Percentiles rank a stretch among this genome's conserved stretches.
Evolutionary conservation across 805 yeast genomes (phyloP).

Genomic region (Kurtzmaniella cleridarum): DNA sequence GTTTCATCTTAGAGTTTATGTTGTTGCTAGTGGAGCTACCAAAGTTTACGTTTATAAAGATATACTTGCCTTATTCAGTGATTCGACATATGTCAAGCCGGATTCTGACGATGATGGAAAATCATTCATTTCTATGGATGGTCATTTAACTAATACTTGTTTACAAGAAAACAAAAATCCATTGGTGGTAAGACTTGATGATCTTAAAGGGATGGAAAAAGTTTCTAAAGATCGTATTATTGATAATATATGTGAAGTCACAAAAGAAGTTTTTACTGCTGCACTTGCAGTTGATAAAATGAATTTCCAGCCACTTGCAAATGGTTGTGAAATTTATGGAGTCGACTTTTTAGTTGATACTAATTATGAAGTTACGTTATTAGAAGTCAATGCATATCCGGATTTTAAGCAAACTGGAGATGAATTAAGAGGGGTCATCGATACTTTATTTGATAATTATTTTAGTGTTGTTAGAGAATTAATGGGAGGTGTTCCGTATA

Average conservation of each 20-base stretch:
- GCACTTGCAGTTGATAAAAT: constrained; percentile 76
- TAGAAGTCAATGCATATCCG: constrained; percentile 92
- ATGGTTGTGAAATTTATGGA: constrained; percentile 86
- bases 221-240: constrained; percentile 39
- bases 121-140: constrained; percentile 44
- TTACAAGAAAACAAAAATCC: constrained; percentile 54
- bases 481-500: constrained; percentile 16
- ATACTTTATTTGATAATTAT: constrained; percentile 58
- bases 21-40: constrained; percentile 68
- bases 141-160: constrained; percentile 94
- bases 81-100: constrained; percentile 39
- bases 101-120: constrained; percentile 13
- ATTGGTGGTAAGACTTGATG: constrained; percentile 62
- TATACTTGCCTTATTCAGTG: constrained; percentile 80
- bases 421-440: constrained; percentile 59
- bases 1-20: constrained; percentile 86
- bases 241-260: constrained; percentile 52
- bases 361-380: constrained; percentile 47
- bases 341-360: constrained; percentile 76
- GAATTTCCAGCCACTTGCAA: constrained; percentile 74
- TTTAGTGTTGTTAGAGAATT: constrained; percentile 50
- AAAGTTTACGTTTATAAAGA: constrained; percentile 74
- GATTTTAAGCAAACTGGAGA: constrained; percentile 95
- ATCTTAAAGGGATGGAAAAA: constrained; percentile 38
- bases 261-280: constrained; percentile 71